These are phyloP conservation scores for Neonectria sp. DNA, from an alignment of 2,329 filamentous ascomycete genomes.

Conservation along the genomic window DNA sequence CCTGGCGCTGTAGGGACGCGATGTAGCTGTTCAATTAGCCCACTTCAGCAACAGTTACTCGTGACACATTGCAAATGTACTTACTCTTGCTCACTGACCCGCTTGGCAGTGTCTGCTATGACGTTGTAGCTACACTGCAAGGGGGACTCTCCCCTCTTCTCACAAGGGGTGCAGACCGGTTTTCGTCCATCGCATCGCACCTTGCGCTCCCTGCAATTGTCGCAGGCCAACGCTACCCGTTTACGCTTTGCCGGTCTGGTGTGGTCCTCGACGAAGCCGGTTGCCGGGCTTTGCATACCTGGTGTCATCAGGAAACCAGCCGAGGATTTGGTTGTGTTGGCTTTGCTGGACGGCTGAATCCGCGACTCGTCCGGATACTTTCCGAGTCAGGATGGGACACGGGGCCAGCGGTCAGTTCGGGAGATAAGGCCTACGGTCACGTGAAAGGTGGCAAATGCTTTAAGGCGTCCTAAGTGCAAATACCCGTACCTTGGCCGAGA, in stretches of 20 bases:
- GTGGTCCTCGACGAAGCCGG: background rate
- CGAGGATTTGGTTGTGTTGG: too few species aligned
- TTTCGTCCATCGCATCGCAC: slow-evolving; percentile 22
- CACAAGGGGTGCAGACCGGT: slow-evolving; percentile 17
- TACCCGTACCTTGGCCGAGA: too few species aligned
- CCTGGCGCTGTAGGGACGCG: slow-evolving; percentile 7
- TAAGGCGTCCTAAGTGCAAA: too few species aligned
- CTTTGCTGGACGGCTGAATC: too few species aligned
- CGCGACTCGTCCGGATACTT: too few species aligned
- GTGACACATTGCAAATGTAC: background rate
- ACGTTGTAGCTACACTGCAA: slow-evolving; percentile 10
- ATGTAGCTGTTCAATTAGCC: slow-evolving; percentile 13
- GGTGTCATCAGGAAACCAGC: too few species aligned
- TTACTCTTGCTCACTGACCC: slow-evolving; percentile 25
- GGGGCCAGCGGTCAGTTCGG: too few species aligned
- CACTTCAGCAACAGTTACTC: too few species aligned
- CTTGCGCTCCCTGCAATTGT: slow-evolving; percentile 24
- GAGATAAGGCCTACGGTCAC: too few species aligned
- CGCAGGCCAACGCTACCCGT: slow-evolving; percentile 17
- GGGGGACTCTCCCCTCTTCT: slow-evolving; percentile 4
- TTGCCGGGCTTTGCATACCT: too few species aligned
- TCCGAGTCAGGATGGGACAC: too few species aligned
- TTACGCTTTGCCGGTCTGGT: slow-evolving; percentile 2
- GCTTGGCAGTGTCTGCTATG: slow-evolving; percentile 4
- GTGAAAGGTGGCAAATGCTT: too few species aligned